Percentiles rank a stretch among this genome's conserved stretches.
phyloP scores from a whole-genome alignment of 768 basidiomycete genomes.

The Lentinula boryana region DNA sequence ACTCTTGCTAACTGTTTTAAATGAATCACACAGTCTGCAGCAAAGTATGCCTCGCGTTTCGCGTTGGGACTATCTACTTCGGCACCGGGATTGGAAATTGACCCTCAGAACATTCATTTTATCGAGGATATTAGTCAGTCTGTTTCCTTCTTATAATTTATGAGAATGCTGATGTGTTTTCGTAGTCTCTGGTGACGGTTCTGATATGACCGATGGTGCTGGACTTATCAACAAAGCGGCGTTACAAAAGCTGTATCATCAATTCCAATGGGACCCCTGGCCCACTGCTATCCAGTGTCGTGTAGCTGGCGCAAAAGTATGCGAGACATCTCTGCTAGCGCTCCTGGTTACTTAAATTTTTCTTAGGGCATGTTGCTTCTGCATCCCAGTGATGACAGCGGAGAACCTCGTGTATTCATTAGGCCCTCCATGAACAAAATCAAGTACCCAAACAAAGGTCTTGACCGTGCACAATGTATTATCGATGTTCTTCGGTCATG shows the following conservation, averaged over 20 bases:
- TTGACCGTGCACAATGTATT: constrained; percentile 35
- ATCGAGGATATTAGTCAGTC: constrained; percentile 33
- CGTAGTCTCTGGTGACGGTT: constrained; percentile 20
- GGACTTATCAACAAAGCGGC: constrained; percentile 28
- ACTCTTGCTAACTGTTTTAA: background rate
- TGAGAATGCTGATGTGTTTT: background rate
- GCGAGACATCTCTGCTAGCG: constrained; percentile 12
- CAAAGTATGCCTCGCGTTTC: constrained; percentile 45
- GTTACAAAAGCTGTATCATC: constrained; percentile 18
- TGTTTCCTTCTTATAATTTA: background rate
- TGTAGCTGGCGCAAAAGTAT: constrained; percentile 27
- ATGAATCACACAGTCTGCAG: constrained; percentile 31
- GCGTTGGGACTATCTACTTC: constrained; percentile 47
- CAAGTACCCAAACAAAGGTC: constrained; percentile 18
- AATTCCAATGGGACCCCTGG: constrained; percentile 22
- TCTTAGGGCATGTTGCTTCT: constrained; percentile 21
- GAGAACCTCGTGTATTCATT: constrained; percentile 22
- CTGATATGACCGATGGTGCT: constrained; percentile 36
- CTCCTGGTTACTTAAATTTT: background rate
- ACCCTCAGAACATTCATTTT: constrained; percentile 19
- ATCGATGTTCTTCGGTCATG: constrained; percentile 50
- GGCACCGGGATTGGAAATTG: constrained; percentile 33
- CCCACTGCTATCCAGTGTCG: constrained; percentile 36
- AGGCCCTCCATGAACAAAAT: constrained; percentile 31
- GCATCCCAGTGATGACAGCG: constrained; percentile 19